Evolutionary conservation across 75 land plant species (phyloP).

Genomic region (Picea sitchensis): DNA sequence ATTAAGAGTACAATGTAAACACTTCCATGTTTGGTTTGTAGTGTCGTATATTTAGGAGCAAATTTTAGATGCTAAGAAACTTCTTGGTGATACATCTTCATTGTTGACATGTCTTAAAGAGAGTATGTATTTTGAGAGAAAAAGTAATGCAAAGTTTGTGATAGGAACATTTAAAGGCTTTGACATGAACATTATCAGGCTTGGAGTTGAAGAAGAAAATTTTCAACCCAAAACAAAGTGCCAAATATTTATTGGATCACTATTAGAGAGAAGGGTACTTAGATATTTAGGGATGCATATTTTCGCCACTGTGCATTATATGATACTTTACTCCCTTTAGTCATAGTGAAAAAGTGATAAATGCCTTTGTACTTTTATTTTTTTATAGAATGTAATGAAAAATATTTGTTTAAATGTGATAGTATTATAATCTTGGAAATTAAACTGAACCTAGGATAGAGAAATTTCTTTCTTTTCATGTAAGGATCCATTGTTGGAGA

Average conservation of each 20-base stretch:
- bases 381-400: too few species aligned
- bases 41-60: background rate
- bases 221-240: background rate
- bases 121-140: background rate
- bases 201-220: background rate
- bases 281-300: background rate
- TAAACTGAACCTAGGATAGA: background rate
- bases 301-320: background rate
- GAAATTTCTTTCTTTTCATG: background rate
- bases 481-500: background rate
- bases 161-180: background rate
- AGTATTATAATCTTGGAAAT: background rate
- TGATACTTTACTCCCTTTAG: background rate
- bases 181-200: background rate
- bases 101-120: background rate
- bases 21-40: background rate
- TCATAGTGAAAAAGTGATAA: too few species aligned
- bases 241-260: background rate
- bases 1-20: background rate
- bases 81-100: background rate
- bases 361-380: too few species aligned
- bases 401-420: background rate
- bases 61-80: background rate
- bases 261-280: background rate
- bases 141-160: background rate